Percentiles rank a stretch among this genome's conserved stretches.
These are phyloP conservation scores for Mucor velutinosus DNA, from an alignment of 371 early-diverging fungal genomes.

Conservation along the genomic window DNA sequence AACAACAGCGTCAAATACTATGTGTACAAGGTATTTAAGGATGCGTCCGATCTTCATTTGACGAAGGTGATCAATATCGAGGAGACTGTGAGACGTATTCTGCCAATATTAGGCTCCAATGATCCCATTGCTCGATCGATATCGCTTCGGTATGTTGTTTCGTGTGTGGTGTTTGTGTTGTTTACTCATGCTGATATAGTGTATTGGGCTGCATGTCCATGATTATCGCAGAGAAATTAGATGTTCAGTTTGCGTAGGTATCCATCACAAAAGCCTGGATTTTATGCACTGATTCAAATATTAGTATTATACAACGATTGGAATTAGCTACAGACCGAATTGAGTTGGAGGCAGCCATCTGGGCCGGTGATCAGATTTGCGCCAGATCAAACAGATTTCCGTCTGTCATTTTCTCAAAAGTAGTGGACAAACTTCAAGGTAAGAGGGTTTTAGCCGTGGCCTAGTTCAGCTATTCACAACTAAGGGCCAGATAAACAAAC, in stretches of 20 bases:
- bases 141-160: constrained; percentile 49
- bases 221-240: constrained; percentile 55
- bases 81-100: constrained; percentile 54
- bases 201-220: constrained; percentile 60
- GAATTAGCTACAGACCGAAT: constrained; percentile 51
- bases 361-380: constrained; percentile 60
- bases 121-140: constrained; percentile 58
- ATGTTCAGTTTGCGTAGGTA: constrained; percentile 61
- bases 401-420: constrained; percentile 46
- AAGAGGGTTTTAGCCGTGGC: background rate
- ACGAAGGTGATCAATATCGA: constrained; percentile 58
- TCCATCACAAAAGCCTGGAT: background rate
- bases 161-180: background rate
- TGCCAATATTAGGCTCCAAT: constrained; percentile 55
- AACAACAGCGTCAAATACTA: constrained; percentile 57
- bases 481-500: constrained; percentile 21
- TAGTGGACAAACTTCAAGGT: constrained; percentile 35
- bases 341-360: constrained; percentile 60
- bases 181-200: constrained; percentile 22
- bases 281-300: background rate
- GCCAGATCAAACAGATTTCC: constrained; percentile 53
- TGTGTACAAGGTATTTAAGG: constrained; percentile 56
- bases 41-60: constrained; percentile 50
- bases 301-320: constrained; percentile 44
- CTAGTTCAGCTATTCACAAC: background rate